These are phyloP conservation scores for Beauveria brongniartii DNA, from an alignment of 2,329 filamentous ascomycete genomes.

Conservation along the genomic window DNA sequence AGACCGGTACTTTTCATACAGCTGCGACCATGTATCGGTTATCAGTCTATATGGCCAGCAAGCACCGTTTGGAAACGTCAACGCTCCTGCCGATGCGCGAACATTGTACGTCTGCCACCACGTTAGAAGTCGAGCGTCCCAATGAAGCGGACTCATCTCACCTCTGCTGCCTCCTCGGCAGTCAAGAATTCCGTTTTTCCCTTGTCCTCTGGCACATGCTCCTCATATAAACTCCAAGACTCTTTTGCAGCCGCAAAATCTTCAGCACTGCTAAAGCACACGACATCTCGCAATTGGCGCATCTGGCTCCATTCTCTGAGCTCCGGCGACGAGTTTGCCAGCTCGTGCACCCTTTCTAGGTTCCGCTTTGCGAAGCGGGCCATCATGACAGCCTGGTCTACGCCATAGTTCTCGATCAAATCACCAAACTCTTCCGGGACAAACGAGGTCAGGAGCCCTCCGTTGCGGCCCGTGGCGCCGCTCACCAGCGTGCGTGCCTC, in stretches of 20 bases:
- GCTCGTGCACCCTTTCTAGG: constrained; percentile 20
- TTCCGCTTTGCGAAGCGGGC: constrained; percentile 33
- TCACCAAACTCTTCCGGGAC: constrained; percentile 31
- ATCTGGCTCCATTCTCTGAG: constrained; percentile 15
- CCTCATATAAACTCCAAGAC: constrained; percentile 13
- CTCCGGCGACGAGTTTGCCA: constrained; percentile 14
- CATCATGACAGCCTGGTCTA: constrained; percentile 31
- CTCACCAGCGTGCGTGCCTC: constrained; percentile 22
- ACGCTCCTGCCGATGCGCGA: constrained; percentile 12
- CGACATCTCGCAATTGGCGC: constrained; percentile 10
- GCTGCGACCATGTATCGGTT: constrained; percentile 23
- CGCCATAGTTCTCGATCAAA: constrained; percentile 22
- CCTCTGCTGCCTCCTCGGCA: constrained; percentile 15
- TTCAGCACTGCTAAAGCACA: constrained; percentile 14
- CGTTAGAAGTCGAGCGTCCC: background rate
- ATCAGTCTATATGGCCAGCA: constrained; percentile 33
- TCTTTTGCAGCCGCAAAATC: constrained; percentile 14
- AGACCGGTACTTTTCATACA: constrained; percentile 19
- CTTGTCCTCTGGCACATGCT: constrained; percentile 16
- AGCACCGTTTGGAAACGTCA: constrained; percentile 23
- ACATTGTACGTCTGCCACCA: constrained; percentile 17
- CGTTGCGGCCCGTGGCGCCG: constrained; percentile 25
- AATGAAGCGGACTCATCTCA: background rate
- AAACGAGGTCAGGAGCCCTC: constrained; percentile 20
- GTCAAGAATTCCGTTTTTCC: constrained; percentile 1